Conservation (phyloP, 306 rosid species). For the Macrotyloma uniflorum region DNA sequence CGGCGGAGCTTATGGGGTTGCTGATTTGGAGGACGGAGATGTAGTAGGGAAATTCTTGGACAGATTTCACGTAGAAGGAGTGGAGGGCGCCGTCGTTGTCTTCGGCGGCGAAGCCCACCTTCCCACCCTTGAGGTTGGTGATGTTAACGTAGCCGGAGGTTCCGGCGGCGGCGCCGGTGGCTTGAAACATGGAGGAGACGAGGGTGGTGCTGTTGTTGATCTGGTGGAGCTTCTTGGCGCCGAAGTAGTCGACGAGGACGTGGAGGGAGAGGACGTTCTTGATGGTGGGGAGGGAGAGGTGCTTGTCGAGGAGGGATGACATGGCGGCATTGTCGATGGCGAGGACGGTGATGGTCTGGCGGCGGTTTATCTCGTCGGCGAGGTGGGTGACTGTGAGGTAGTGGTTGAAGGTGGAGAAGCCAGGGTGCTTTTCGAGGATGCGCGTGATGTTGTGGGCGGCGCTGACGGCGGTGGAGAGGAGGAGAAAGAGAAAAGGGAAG, state of each 20-base stretch:
- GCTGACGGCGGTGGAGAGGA: slow-evolving; percentile 44
- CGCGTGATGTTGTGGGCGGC: slow-evolving; percentile 68
- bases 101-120: slow-evolving; percentile 77
- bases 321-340: slow-evolving; percentile 89
- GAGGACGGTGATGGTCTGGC: slow-evolving; percentile 90
- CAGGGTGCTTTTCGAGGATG: slow-evolving; percentile 73
- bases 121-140: slow-evolving; percentile 77
- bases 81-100: slow-evolving; percentile 63
- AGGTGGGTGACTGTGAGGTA: slow-evolving; percentile 90
- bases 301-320: slow-evolving; percentile 67
- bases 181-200: slow-evolving; percentile 74
- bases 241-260: slow-evolving; percentile 85
- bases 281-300: slow-evolving; percentile 61
- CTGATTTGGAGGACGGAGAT: slow-evolving; percentile 82
- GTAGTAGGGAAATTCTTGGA: slow-evolving; percentile 68
- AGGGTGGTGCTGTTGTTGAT: slow-evolving; percentile 72
- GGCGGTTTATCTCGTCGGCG: slow-evolving; percentile 88
- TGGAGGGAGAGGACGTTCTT: slow-evolving; percentile 90
- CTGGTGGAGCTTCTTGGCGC: slow-evolving; percentile 88
- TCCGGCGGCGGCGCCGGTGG: slow-evolving; percentile 75
- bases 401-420: slow-evolving; percentile 83
- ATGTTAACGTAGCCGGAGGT: slow-evolving; percentile 88
- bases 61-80: slow-evolving; percentile 69
- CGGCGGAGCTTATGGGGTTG: slow-evolving; percentile 72
- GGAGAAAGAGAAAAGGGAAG: slow-evolving; percentile 35